These are phyloP conservation scores for grape (Vitis vinifera) DNA, from an alignment of 164 flowering plant genomes.

Conservation along the genomic window DNA sequence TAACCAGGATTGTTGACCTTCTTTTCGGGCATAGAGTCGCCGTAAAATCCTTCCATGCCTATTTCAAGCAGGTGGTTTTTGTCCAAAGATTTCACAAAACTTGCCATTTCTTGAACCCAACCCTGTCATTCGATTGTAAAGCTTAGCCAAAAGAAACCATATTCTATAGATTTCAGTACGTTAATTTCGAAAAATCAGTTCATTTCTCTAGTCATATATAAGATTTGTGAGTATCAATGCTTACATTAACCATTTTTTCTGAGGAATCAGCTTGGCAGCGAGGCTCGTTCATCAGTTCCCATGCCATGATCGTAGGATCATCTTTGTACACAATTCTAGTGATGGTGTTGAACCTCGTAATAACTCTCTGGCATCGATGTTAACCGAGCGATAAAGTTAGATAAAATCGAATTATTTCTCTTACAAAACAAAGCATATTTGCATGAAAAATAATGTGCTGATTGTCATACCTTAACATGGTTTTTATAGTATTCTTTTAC, in stretches of 20 bases:
- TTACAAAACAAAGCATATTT: too few species aligned
- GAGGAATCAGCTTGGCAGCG: conserved; percentile 47
- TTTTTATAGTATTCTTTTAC: conserved; percentile 34
- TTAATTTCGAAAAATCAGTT: too few species aligned
- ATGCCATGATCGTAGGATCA: conserved; percentile 50
- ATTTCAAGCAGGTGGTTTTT: conserved; percentile 36
- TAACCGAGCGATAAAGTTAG: neutral
- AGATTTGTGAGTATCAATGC: too few species aligned
- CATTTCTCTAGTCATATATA: too few species aligned
- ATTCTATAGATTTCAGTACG: too few species aligned
- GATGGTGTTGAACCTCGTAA: conserved; percentile 41
- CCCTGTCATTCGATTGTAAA: conserved; percentile 9
- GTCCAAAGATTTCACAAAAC: conserved; percentile 43
- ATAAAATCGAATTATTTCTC: too few species aligned
- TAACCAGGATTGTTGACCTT: conserved; percentile 40
- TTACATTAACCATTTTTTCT: conserved; percentile 36
- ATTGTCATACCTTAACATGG: conserved; percentile 33
- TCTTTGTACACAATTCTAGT: conserved; percentile 36
- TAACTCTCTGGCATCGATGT: conserved; percentile 25
- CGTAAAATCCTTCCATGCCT: conserved; percentile 60
- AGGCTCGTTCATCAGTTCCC: conserved; percentile 65
- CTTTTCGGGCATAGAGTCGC: conserved; percentile 34
- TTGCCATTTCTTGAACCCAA: conserved; percentile 59
- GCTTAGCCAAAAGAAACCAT: too few species aligned
- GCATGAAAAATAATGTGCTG: too few species aligned